phyloP scores from a whole-genome alignment of 345 rosid genomes.

The Lepidium africanum region DNA sequence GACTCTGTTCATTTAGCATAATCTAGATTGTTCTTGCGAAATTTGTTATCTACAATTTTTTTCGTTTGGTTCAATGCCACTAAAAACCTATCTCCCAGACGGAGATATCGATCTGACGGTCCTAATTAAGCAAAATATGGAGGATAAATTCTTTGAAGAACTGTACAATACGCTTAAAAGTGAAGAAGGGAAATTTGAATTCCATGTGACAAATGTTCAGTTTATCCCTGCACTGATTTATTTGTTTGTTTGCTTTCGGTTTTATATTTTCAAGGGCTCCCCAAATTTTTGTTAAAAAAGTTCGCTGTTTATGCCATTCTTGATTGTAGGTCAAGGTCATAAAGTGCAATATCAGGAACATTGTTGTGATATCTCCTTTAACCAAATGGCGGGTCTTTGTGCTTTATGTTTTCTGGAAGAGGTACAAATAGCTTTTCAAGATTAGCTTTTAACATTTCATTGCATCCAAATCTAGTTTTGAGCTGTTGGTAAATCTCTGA shows the following conservation, averaged over 20 bases:
- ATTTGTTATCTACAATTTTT: constrained; percentile 37
- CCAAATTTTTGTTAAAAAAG: not conserved
- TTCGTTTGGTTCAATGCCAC: constrained; percentile 72
- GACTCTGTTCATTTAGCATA: too few relatives aligned
- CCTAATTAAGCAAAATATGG: constrained; percentile 44
- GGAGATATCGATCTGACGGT: constrained; percentile 92
- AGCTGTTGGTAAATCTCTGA: not conserved
- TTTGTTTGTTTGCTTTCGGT: constrained; percentile 6
- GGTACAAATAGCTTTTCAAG: constrained; percentile 37
- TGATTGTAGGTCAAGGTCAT: constrained; percentile 65
- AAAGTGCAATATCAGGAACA: constrained; percentile 53
- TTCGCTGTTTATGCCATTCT: not conserved
- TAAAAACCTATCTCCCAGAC: constrained; percentile 85
- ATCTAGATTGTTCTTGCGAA: too few relatives aligned
- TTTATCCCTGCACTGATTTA: constrained; percentile 62
- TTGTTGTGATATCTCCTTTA: constrained; percentile 82
- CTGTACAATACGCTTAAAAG: constrained; percentile 41
- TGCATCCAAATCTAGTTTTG: not conserved
- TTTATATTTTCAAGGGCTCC: not conserved
- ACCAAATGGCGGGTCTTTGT: constrained; percentile 65
- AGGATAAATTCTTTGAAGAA: constrained; percentile 45
- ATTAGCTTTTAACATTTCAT: not conserved
- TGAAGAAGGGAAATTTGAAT: constrained; percentile 41
- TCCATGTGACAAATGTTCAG: constrained; percentile 58
- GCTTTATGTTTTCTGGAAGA: constrained; percentile 74